Conservation (phyloP, 495 filamentous ascomycete species). For the Hypoxylon rickii region DNA sequence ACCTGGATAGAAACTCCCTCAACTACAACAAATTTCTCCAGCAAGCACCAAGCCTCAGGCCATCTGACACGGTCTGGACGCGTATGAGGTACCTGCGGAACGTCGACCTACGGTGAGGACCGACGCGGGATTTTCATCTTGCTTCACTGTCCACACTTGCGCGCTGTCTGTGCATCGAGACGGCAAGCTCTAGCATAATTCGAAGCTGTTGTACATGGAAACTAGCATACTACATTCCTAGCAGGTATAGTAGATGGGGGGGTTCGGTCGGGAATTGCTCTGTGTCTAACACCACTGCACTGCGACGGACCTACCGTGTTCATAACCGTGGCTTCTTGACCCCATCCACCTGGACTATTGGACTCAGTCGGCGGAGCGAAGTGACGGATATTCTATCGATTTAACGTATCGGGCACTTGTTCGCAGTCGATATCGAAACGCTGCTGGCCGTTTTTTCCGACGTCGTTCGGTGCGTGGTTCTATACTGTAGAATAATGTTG, state of each 20-base stretch:
- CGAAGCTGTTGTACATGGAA: constrained; percentile 40
- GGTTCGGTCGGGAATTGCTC: background rate
- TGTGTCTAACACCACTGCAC: background rate
- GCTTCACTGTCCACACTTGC: constrained; percentile 62
- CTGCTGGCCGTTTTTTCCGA: too few species aligned
- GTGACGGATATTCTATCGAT: background rate
- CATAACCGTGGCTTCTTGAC: background rate
- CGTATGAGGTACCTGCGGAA: constrained; percentile 23
- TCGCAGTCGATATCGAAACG: too few species aligned
- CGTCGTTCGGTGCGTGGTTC: too few species aligned
- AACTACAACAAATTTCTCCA: constrained; percentile 31
- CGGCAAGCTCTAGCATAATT: constrained; percentile 60
- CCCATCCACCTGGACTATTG: background rate
- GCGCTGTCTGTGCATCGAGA: constrained; percentile 46
- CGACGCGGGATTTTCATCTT: constrained; percentile 42
- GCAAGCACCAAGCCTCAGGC: constrained; percentile 37
- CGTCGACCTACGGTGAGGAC: constrained; percentile 23
- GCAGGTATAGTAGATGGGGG: background rate
- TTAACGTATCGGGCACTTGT: background rate
- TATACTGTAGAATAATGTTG: too few species aligned
- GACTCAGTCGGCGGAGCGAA: background rate
- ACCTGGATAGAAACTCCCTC: background rate
- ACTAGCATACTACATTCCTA: too few species aligned
- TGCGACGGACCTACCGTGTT: background rate
- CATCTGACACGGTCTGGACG: constrained; percentile 28